phyloP scores from a whole-genome alignment of 306 rosid species.

The Carpinus viminea region DNA sequence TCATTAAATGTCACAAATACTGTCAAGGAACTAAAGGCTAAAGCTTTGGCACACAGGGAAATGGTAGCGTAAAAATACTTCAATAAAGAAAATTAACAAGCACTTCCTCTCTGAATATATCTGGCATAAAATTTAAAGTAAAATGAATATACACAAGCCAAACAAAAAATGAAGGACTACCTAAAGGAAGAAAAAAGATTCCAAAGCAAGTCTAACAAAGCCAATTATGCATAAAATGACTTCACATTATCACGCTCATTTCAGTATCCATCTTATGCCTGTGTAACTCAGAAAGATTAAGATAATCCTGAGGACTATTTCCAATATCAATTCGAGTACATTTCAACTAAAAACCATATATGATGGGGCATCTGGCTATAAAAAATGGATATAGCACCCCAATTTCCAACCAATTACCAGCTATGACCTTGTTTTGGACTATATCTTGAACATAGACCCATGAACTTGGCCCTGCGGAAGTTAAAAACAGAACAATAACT shows the following conservation, averaged over 20 bases:
- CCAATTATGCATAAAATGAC: constrained; percentile 15
- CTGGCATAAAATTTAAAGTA: neutral
- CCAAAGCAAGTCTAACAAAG: constrained; percentile 6
- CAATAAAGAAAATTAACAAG: neutral
- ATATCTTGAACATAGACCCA: neutral
- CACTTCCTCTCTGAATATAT: neutral
- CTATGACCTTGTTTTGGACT: neutral
- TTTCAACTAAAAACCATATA: neutral
- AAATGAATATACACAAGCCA: neutral
- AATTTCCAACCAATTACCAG: neutral
- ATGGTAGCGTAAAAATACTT: neutral
- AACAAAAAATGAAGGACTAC: neutral
- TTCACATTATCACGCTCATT: constrained; percentile 1
- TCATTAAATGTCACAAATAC: neutral
- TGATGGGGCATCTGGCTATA: neutral
- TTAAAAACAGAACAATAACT: neutral
- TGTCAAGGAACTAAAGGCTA: neutral
- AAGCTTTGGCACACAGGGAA: constrained; percentile 4
- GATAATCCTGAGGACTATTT: neutral
- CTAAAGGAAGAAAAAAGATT: constrained; percentile 7
- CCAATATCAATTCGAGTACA: neutral
- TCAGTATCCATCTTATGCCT: constrained; percentile 1
- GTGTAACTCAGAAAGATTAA: neutral
- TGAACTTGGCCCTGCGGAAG: neutral
- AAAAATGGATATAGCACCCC: neutral